Conservation (phyloP, 2,329 filamentous ascomycete genomes). For the Aspergillus fijiensis region DNA sequence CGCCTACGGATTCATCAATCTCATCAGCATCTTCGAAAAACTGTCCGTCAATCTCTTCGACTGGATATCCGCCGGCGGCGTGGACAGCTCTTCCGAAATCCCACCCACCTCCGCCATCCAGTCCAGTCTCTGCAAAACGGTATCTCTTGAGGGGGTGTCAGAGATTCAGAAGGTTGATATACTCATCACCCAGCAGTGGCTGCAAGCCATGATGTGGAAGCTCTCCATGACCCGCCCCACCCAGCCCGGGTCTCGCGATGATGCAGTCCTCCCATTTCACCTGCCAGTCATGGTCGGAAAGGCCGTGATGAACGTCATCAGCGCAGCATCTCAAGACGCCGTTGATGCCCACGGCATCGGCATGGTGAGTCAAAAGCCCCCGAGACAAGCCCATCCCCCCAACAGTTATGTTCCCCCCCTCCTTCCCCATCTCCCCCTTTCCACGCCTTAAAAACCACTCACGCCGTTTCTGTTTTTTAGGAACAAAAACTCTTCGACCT, state of each 20-base stretch:
- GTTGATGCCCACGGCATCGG: conserved; percentile 75
- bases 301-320: conserved; percentile 65
- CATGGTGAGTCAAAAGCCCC: conserved; percentile 55
- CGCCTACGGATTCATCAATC: conserved; percentile 42
- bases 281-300: conserved; percentile 64
- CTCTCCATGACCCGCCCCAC: conserved; percentile 66
- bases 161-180: conserved; percentile 69
- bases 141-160: conserved; percentile 56
- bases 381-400: neutral
- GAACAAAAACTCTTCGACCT: conserved; percentile 42
- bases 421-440: neutral
- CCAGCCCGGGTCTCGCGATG: conserved; percentile 55
- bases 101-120: conserved; percentile 46
- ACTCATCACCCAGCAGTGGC: conserved; percentile 69
- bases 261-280: conserved; percentile 62
- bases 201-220: conserved; percentile 71
- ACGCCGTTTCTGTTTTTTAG: conserved; percentile 16
- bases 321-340: conserved; percentile 70
- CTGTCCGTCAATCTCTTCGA: conserved; percentile 40
- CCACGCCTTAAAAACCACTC: neutral
- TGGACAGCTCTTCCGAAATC: conserved; percentile 30
- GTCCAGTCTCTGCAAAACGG: conserved; percentile 54
- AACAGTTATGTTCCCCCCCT: neutral
- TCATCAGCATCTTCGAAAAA: conserved; percentile 43
- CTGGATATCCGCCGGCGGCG: conserved; percentile 38